Evolutionary conservation across 2,329 filamentous ascomycete genomes (phyloP).

Genomic region (Sclerotiophoma versabilis): DNA sequence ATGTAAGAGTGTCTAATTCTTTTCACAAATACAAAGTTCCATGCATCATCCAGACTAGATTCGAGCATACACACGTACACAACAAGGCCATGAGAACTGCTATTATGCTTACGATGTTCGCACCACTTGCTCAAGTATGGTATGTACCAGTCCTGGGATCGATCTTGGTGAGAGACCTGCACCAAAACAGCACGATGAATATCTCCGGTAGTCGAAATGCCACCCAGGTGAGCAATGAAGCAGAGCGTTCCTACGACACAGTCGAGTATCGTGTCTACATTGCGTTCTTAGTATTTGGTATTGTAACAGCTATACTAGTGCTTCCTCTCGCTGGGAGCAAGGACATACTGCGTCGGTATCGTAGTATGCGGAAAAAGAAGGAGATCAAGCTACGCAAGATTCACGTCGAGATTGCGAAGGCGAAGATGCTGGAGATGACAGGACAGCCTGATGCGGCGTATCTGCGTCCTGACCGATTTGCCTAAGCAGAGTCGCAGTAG

Average conservation of each 20-base stretch:
- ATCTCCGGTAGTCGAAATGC: not conserved
- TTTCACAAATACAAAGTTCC: too few species aligned
- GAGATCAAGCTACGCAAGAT: not conserved
- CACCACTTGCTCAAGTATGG: not conserved
- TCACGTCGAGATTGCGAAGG: not conserved
- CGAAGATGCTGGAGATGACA: not conserved
- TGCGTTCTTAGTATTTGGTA: slow-evolving; percentile 3
- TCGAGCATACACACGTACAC: too few species aligned
- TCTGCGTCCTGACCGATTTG: slow-evolving; percentile 5
- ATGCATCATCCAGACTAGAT: too few species aligned
- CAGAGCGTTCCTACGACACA: not conserved
- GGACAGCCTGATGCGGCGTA: not conserved
- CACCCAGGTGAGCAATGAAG: not conserved
- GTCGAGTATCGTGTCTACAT: not conserved
- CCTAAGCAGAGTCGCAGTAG: not conserved
- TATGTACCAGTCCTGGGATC: not conserved
- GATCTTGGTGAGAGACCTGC: not conserved
- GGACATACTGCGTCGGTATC: not conserved
- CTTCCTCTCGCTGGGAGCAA: not conserved
- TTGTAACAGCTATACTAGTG: not conserved
- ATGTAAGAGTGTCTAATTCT: too few species aligned
- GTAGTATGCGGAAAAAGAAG: not conserved
- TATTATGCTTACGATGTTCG: not conserved
- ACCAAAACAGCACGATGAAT: not conserved
- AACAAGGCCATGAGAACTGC: not conserved